These are phyloP conservation scores for Candolleomyces eurysporus DNA, from an alignment of 768 basidiomycete genomes.

Conservation along the genomic window DNA sequence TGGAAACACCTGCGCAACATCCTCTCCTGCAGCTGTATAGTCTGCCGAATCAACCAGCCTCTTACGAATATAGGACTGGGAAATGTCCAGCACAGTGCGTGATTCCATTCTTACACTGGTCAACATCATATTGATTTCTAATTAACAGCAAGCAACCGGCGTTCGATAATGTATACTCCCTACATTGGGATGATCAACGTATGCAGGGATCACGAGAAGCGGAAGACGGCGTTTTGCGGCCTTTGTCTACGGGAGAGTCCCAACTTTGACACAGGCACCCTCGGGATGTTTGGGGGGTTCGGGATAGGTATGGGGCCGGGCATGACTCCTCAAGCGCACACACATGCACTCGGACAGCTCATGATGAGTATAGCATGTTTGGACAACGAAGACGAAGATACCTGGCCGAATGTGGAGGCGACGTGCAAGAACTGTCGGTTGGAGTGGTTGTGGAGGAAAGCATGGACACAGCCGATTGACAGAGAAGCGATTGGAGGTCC, in stretches of 20 bases:
- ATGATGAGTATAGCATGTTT: slow-evolving; percentile 40
- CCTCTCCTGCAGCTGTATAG: slow-evolving; percentile 50
- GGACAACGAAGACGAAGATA: slow-evolving; percentile 73
- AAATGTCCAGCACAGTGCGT: slow-evolving; percentile 4
- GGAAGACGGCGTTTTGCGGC: slow-evolving; percentile 54
- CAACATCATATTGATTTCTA: slow-evolving; percentile 33
- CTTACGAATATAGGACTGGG: slow-evolving; percentile 48
- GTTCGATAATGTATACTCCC: slow-evolving; percentile 36
- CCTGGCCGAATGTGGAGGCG: slow-evolving; percentile 61
- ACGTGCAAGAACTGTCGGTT: slow-evolving; percentile 67
- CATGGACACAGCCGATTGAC: slow-evolving; percentile 45
- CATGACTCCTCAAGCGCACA: slow-evolving; percentile 10
- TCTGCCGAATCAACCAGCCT: slow-evolving; percentile 71
- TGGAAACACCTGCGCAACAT: slow-evolving; percentile 66
- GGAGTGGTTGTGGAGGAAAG: slow-evolving; percentile 65
- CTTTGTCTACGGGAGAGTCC: slow-evolving; percentile 68
- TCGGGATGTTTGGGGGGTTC: not conserved
- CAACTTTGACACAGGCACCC: slow-evolving; percentile 29
- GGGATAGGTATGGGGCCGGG: not conserved
- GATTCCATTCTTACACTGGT: no score
- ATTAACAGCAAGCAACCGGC: slow-evolving; percentile 11
- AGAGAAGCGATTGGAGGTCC: slow-evolving; percentile 57
- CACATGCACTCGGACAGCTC: not conserved
- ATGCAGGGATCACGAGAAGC: slow-evolving; percentile 65
- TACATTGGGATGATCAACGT: slow-evolving; percentile 46